Conservation (phyloP, 805 yeast species). For the Zygosaccharomyces bisporus region DNA sequence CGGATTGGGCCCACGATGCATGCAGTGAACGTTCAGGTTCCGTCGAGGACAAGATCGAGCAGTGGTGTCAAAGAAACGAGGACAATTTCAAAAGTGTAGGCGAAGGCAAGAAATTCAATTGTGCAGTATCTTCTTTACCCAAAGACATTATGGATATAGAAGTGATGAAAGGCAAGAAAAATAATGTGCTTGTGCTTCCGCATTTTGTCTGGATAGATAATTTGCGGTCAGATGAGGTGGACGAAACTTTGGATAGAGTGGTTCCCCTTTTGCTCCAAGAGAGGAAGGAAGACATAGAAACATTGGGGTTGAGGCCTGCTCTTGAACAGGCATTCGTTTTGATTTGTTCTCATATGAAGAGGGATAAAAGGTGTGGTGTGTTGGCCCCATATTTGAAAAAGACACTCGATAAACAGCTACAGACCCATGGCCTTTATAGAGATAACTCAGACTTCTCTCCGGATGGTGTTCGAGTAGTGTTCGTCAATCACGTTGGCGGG, state of each 20-base stretch:
- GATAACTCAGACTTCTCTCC: conserved; percentile 73
- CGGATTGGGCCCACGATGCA: conserved; percentile 84
- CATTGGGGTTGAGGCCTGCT: conserved; percentile 38
- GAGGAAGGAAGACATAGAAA: conserved; percentile 30
- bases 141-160: conserved; percentile 44
- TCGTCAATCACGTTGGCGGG: conserved; percentile 88
- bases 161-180: conserved; percentile 42
- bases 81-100: conserved; percentile 31
- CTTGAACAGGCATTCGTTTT: conserved; percentile 50
- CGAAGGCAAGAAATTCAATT: conserved; percentile 25
- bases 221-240: conserved; percentile 44
- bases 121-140: conserved; percentile 50
- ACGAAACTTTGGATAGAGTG: conserved; percentile 42
- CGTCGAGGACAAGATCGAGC: conserved; percentile 43
- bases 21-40: conserved; percentile 41
- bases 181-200: conserved; percentile 67
- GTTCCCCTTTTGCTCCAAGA: conserved; percentile 40
- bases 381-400: conserved; percentile 88
- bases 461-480: conserved; percentile 68
- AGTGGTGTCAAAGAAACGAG: conserved; percentile 38
- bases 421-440: conserved; percentile 68
- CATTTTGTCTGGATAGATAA: conserved; percentile 66
- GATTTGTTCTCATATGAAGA: conserved; percentile 82
- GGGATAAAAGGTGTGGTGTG: conserved; percentile 91
- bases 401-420: conserved; percentile 66